Evolutionary conservation across 192 early-diverging fungal genomes (phyloP), one percentile per base, ranked within the genome.

Genomic region (Irineochytrium annulatum): DNA sequence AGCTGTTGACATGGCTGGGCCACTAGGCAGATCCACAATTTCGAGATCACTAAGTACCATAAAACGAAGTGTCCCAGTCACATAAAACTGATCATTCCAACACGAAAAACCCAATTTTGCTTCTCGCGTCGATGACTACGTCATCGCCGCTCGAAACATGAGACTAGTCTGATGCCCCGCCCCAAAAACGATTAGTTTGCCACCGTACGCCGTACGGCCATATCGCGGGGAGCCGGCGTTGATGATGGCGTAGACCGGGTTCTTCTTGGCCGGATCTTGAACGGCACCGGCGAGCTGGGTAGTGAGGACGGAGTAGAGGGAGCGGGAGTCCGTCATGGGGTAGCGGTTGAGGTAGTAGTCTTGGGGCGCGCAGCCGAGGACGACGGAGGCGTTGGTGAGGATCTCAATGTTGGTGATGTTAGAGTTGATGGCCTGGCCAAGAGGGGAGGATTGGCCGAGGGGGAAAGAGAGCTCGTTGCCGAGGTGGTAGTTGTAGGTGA

Each of bases 401-500:
- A 57, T 59, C 35, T 64, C 66, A 28, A 34, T n/a, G 26, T 59
- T 43, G 24, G 55, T 65, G 55, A 82, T 76, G 52, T 63, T 57
- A 14, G 67, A 19, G 28, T 67, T 59, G 26, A 82, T 72, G 34
- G 65, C 26, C 33, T 61, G 44, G 26, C 80, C 80, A 30, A 60
- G 64, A 14, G 8, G 17, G 27, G 67, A 66, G 49, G 49, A 43
- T 2, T 16, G 19, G 17, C 69, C 74, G 31, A 76, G 65, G 22
- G 60, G 29, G 31, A 48, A 4, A 34, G 57, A 46, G 35, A 70
- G 68, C 14, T 35, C 46, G 5, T 65, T 62, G 4, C 60, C 57
- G 20, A 76, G 54, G 59, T 80, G 80, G 39, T 63, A 76, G 66
- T 76, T 77, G 68, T 73, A 78, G 32, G 77, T 80, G n/a, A 62